phyloP scores from a whole-genome alignment of 148 eudicot species.

The Chenopodium quinoa region DNA sequence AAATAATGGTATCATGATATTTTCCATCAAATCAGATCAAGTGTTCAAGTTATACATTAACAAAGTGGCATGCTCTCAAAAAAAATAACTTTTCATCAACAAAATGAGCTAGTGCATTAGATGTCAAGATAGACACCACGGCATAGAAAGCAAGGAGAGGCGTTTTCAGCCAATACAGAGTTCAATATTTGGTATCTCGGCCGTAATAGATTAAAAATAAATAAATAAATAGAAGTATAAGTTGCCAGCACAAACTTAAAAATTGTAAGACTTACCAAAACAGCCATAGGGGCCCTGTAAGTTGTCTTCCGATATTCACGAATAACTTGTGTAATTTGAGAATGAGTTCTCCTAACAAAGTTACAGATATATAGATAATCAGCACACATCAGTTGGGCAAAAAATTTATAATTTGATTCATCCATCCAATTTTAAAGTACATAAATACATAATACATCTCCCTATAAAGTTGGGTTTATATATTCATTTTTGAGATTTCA shows the following conservation, averaged over 20 bases:
- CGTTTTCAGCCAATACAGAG: neutral
- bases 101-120: neutral
- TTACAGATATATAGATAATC: constrained; percentile 5
- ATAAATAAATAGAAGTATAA: neutral
- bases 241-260: constrained; percentile 1
- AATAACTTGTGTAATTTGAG: constrained; percentile 86
- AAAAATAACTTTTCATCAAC: neutral
- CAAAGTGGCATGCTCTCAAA: neutral
- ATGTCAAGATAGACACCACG: constrained; percentile 4
- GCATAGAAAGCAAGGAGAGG: neutral
- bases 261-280: constrained; percentile 55
- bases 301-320: constrained; percentile 85
- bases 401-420: neutral
- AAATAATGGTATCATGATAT: neutral
- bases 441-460: neutral
- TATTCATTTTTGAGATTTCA: neutral
- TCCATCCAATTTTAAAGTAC: neutral
- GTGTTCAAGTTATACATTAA: neutral
- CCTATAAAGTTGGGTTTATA: neutral
- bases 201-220: too few species aligned
- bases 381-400: neutral
- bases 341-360: constrained; percentile 79
- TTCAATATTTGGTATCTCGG: too few species aligned
- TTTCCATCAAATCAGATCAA: neutral
- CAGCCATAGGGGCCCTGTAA: constrained; percentile 92